Evolutionary conservation across 148 eudicot species (phyloP).

Genomic region (Rhododendron vialii): DNA sequence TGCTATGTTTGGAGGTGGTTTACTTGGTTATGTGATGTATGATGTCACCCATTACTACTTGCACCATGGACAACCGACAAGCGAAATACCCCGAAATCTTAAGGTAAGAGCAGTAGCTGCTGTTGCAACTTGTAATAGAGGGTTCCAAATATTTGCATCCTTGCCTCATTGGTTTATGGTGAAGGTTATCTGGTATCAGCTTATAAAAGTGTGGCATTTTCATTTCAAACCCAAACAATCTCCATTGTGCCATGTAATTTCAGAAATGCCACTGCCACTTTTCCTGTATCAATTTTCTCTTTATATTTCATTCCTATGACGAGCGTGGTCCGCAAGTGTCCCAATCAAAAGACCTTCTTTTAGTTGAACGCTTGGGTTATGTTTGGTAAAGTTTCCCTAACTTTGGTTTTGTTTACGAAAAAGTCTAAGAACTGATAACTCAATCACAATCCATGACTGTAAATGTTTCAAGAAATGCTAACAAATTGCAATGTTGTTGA

Average conservation of each 20-base stretch:
- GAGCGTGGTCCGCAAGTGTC: neutral
- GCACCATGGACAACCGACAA: conserved; percentile 87
- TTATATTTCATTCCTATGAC: neutral
- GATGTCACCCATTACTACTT: conserved; percentile 92
- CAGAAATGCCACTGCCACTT: neutral
- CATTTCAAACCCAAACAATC: neutral
- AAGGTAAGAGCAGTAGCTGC: conserved; percentile 47
- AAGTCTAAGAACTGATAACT: neutral
- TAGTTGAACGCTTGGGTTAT: neutral
- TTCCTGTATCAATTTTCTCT: neutral
- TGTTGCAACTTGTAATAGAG: neutral
- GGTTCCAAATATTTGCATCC: neutral
- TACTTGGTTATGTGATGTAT: conserved; percentile 84
- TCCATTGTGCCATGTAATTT: neutral
- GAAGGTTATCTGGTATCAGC: neutral
- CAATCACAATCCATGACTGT: neutral
- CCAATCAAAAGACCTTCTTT: neutral
- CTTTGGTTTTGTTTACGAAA: neutral
- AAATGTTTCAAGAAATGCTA: neutral
- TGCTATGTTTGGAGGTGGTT: conserved; percentile 77
- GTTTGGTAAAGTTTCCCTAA: neutral
- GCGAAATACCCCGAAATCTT: conserved; percentile 46
- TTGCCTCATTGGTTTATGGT: neutral
- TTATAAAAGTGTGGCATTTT: neutral
- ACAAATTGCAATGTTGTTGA: neutral